Evolutionary conservation across 2,329 filamentous ascomycete genomes (phyloP), one percentile per base, ranked within the genome.

Genomic region (Fusarium sp.): DNA sequence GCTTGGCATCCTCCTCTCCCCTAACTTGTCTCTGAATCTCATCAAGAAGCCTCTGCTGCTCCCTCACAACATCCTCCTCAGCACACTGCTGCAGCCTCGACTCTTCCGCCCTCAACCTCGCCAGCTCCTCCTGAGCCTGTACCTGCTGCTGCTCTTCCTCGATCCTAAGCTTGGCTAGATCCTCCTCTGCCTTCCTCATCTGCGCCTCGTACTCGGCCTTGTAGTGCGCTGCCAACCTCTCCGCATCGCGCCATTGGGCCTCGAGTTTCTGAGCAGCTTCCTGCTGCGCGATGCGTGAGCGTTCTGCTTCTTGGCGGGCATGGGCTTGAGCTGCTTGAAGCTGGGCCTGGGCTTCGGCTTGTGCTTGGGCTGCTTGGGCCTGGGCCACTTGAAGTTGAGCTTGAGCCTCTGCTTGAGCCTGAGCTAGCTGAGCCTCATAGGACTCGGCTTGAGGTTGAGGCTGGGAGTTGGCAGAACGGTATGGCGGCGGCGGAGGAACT

Each of bases 181-280:
- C 68, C 13, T 62, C 52, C 13, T 66, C 60, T 0, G 65, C 60
- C 13, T 53, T 46, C 8, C 39, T 54, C 52, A 69, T 55, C n/a
- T 67, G 64, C 15, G 51, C 54, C 4, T 72, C 70, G 7, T 62
- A 62, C 9, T 75, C 66, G 8, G 62, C 62, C 12, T 68, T 67
- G 28, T 66, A 75, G 18, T 69, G 68, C 4, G 72, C 70, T 13
- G 73, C 73, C 5, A 75, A 27, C 12, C 55, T 53, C 31, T 75
- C 73, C 7, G 73, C 72, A 16, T 71, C 62, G 11, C 61, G 67
- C 58, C 69, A 70, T 31, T 74, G 73, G 0, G 67, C 16, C 8
- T 71, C 61, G 7, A 64, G 56, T 9, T 73, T 69, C n/a, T 62
- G 60, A 1, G 52, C 18, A 1, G 58, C 51, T 8, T 48, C 52